Percentiles rank a stretch among this genome's conserved stretches.
Conservation (phyloP, 345 rosid genomes). For the Citrus australasica region DNA sequence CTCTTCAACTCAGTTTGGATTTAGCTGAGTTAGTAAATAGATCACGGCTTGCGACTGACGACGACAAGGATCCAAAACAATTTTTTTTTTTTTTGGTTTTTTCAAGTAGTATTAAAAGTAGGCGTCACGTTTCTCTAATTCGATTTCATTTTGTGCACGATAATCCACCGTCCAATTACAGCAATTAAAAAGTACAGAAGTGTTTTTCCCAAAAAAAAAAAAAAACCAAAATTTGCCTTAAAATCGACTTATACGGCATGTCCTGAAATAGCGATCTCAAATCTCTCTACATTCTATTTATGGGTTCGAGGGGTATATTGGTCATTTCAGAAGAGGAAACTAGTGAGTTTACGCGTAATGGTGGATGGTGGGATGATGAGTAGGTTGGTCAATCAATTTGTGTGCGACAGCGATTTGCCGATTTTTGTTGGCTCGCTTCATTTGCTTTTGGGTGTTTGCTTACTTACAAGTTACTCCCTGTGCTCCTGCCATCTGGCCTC, state of each 20-base stretch:
- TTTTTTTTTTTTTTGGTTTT: too few relatives aligned
- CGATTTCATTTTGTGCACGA: neutral
- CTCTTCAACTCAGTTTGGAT: too few relatives aligned
- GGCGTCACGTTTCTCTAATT: neutral
- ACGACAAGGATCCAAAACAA: neutral
- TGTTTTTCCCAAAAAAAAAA: too few relatives aligned
- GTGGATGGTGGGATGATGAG: neutral
- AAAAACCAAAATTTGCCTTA: neutral
- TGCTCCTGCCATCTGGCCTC: slow-evolving; percentile 1
- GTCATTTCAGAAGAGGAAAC: neutral
- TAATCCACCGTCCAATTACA: neutral
- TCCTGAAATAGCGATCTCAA: too few relatives aligned
- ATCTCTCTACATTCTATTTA: too few relatives aligned
- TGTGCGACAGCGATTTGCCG: neutral
- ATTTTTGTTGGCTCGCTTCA: neutral
- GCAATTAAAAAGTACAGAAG: too few relatives aligned
- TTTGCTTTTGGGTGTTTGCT: neutral
- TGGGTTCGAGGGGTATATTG: neutral
- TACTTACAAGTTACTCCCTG: slow-evolving; percentile 13
- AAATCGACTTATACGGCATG: too few relatives aligned
- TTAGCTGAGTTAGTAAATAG: too few relatives aligned
- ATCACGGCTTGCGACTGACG: too few relatives aligned
- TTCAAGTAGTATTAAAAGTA: neutral
- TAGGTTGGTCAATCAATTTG: neutral
- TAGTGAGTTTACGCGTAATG: neutral